phyloP scores from a whole-genome alignment of 176 grass and related monocot species.

The Carex scoparia region DNA sequence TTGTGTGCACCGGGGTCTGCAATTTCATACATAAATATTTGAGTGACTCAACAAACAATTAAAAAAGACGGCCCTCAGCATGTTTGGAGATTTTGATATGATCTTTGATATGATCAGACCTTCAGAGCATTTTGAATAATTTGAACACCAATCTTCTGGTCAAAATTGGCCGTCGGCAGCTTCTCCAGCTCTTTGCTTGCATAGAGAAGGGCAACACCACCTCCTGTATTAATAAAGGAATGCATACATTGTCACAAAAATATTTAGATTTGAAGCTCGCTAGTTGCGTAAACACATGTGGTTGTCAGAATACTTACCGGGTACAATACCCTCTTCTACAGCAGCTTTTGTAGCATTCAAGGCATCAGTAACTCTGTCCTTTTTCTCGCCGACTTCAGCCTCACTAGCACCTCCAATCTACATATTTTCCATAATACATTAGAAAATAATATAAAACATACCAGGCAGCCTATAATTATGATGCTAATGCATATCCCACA shows the following conservation, averaged over 20 bases:
- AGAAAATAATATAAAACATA: not conserved
- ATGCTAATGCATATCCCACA: not conserved
- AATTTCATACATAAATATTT: slow-evolving; percentile 3
- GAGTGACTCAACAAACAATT: not conserved
- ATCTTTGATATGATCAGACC: slow-evolving; percentile 32
- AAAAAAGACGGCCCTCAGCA: not conserved
- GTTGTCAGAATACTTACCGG: slow-evolving; percentile 38
- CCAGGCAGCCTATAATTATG: not conserved
- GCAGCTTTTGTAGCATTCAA: slow-evolving; percentile 97
- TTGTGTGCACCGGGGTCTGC: slow-evolving; percentile 86
- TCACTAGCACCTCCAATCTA: slow-evolving; percentile 97
- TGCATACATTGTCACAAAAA: not conserved
- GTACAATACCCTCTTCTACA: slow-evolving; percentile 95
- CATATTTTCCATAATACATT: not conserved
- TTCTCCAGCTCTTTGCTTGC: slow-evolving; percentile 90
- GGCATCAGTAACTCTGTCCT: slow-evolving; percentile 93
- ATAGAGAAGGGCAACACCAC: slow-evolving; percentile 97
- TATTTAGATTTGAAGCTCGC: not conserved
- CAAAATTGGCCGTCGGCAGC: slow-evolving; percentile 77
- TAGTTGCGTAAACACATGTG: not conserved
- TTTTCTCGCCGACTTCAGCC: slow-evolving; percentile 88
- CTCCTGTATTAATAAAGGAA: slow-evolving; percentile 45
- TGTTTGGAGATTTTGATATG: not conserved
- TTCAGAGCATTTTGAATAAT: slow-evolving; percentile 98
- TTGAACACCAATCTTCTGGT: slow-evolving; percentile 98